A percentile compares a stretch with the other conserved stretches of the same genome.
Conservation (phyloP, 148 eudicot species). For the Hydrangea macrophylla region DNA sequence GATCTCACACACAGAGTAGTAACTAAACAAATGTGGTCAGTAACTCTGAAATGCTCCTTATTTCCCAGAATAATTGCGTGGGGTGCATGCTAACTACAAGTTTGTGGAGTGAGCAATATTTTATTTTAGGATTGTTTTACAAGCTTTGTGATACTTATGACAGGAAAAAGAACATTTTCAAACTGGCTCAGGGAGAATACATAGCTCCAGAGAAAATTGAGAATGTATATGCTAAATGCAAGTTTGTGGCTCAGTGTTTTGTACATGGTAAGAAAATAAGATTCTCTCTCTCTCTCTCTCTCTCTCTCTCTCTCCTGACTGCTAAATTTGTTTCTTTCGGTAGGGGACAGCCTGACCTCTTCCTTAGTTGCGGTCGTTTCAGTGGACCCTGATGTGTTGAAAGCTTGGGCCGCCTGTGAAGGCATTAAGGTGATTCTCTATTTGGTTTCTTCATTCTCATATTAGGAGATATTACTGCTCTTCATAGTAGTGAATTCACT, state of each 20-base stretch:
- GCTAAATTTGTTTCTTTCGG: constrained; percentile 8
- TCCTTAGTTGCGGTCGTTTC: constrained; percentile 70
- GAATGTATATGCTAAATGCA: constrained; percentile 97
- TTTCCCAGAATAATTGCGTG: constrained; percentile 2
- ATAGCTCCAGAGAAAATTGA: constrained; percentile 98
- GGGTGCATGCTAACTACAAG: neutral
- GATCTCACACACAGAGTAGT: too few species aligned
- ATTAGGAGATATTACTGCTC: neutral
- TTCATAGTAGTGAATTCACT: neutral
- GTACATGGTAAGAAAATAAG: constrained; percentile 58
- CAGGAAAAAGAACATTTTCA: constrained; percentile 98
- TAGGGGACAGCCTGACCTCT: constrained; percentile 93
- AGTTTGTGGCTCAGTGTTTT: constrained; percentile 79
- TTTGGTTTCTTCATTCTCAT: neutral
- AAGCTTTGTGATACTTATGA: constrained; percentile 10
- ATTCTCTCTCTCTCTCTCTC: neutral
- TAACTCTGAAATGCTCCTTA: neutral
- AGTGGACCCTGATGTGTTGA: constrained; percentile 67
- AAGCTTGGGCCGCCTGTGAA: constrained; percentile 67
- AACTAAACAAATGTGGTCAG: too few species aligned
- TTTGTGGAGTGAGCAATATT: neutral
- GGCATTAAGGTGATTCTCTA: constrained; percentile 61
- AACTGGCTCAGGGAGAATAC: constrained; percentile 96
- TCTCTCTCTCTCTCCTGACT: neutral
- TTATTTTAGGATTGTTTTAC: neutral